Percentiles rank a stretch among this genome's conserved stretches.
Conservation (phyloP, 2,329 filamentous ascomycete genomes). For the Byssothecium circinans region DNA sequence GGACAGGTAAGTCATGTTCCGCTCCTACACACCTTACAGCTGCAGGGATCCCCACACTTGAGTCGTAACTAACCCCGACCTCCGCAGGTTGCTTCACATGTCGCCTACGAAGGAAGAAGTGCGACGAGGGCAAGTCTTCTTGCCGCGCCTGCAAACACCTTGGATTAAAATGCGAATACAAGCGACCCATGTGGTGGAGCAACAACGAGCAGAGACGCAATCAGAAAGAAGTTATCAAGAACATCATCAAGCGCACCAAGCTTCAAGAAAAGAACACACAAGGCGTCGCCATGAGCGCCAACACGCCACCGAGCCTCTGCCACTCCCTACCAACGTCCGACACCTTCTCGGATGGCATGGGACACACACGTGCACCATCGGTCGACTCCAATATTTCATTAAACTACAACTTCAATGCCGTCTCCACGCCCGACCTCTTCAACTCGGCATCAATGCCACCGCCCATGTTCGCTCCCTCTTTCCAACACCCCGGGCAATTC, state of each 20-base stretch:
- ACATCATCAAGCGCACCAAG: constrained; percentile 96
- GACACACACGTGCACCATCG: constrained; percentile 70
- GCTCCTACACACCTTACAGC: constrained; percentile 33
- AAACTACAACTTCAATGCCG: constrained; percentile 68
- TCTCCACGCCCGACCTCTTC: constrained; percentile 59
- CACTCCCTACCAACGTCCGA: constrained; percentile 82
- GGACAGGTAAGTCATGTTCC: constrained; percentile 73
- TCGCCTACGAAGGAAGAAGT: constrained; percentile 69
- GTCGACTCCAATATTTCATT: constrained; percentile 76
- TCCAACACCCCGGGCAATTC: constrained; percentile 60
- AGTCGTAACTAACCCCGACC: constrained; percentile 40
- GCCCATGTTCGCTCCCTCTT: constrained; percentile 47
- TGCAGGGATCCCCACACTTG: constrained; percentile 42
- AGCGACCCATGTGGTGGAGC: constrained; percentile 95
- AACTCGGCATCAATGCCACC: constrained; percentile 61
- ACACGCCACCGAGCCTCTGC: constrained; percentile 76
- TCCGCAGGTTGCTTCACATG: constrained; percentile 66
- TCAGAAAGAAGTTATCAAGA: constrained; percentile 96
- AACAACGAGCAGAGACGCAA: constrained; percentile 82
- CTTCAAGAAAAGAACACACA: constrained; percentile 78
- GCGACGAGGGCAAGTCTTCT: constrained; percentile 66
- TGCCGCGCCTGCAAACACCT: constrained; percentile 70
- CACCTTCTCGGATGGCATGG: constrained; percentile 73
- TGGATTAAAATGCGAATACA: constrained; percentile 90
- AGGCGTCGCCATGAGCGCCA: constrained; percentile 50